A percentile compares a stretch with the other conserved stretches of the same genome.
Evolutionary conservation across 2,329 filamentous ascomycete genomes (phyloP).

Genomic region (Macrophomina tecta): DNA sequence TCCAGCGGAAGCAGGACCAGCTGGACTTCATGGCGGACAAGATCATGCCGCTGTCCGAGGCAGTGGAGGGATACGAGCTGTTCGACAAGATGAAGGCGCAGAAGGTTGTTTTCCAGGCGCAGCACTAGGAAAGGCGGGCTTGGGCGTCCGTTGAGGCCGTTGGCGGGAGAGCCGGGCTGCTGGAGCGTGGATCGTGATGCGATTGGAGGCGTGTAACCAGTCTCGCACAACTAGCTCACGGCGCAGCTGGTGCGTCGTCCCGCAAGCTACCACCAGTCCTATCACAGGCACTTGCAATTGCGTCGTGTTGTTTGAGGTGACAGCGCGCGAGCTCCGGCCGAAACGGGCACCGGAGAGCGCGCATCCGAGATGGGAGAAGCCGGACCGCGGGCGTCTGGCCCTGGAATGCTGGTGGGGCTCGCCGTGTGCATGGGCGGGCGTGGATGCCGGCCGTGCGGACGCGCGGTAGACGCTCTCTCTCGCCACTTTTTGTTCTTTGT

Average conservation of each 20-base stretch:
- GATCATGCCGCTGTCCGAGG: slow-evolving; percentile 57
- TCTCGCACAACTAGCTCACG: slow-evolving; percentile 16
- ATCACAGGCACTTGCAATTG: background rate
- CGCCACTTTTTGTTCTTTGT: slow-evolving; percentile 7
- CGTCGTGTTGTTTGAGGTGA: slow-evolving; percentile 17
- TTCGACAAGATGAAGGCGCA: slow-evolving; percentile 61
- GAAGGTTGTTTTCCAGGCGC: slow-evolving; percentile 58
- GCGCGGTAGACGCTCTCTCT: slow-evolving; percentile 24
- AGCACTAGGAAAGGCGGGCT: slow-evolving; percentile 36
- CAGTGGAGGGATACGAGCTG: slow-evolving; percentile 58
- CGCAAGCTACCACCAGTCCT: background rate
- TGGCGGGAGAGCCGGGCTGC: slow-evolving; percentile 15
- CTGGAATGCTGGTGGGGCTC: slow-evolving; percentile 3
- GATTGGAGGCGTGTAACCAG: slow-evolving; percentile 26
- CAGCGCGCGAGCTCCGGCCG: slow-evolving; percentile 21
- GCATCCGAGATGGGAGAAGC: slow-evolving; percentile 7
- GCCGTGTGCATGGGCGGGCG: background rate
- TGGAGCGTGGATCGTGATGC: slow-evolving; percentile 21
- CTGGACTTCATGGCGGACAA: slow-evolving; percentile 61
- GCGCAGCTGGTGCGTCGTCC: slow-evolving; percentile 12
- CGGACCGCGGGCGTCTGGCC: slow-evolving; percentile 8
- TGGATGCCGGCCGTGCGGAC: slow-evolving; percentile 13
- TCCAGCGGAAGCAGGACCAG: slow-evolving; percentile 57
- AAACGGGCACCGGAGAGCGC: slow-evolving; percentile 13
- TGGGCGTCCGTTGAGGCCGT: slow-evolving; percentile 14